phyloP scores from a whole-genome alignment of 805 yeast genomes.

The Zygotorulaspora sp. region DNA sequence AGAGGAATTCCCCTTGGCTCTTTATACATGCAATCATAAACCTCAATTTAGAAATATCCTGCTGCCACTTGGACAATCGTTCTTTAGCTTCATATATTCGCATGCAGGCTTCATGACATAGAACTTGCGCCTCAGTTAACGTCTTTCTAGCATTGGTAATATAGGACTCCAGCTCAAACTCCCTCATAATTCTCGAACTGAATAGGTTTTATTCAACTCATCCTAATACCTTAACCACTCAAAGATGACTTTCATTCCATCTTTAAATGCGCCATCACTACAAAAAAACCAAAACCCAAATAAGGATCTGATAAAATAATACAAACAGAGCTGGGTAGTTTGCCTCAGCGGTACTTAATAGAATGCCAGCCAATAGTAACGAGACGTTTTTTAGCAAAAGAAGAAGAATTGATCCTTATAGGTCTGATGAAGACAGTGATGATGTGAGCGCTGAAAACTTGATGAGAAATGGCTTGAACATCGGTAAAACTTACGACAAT shows the following conservation, averaged over 20 bases:
- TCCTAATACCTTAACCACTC: no score
- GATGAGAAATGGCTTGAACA: background rate
- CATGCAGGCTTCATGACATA: conserved; percentile 49
- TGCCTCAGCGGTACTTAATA: no score
- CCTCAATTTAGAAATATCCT: conserved; percentile 39
- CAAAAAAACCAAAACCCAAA: no score
- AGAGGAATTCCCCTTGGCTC: conserved; percentile 45
- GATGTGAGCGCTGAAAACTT: conserved; percentile 9
- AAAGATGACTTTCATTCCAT: no score
- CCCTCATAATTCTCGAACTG: no score
- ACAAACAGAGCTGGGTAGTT: no score
- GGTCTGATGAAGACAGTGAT: conserved; percentile 21
- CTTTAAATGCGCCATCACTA: no score
- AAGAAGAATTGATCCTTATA: conserved; percentile 11
- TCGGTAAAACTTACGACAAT: background rate
- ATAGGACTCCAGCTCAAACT: conserved; percentile 33
- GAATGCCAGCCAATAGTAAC: background rate
- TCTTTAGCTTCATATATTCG: conserved; percentile 36
- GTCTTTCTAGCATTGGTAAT: conserved; percentile 45
- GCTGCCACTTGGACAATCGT: conserved; percentile 40
- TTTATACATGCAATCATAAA: conserved; percentile 44
- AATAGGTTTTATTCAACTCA: no score
- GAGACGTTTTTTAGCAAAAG: conserved; percentile 5
- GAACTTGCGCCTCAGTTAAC: conserved; percentile 45
- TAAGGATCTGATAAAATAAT: no score